Base-by-base conservation (phyloP, 139 green algal species). In the Chlorella sp. region DNA sequence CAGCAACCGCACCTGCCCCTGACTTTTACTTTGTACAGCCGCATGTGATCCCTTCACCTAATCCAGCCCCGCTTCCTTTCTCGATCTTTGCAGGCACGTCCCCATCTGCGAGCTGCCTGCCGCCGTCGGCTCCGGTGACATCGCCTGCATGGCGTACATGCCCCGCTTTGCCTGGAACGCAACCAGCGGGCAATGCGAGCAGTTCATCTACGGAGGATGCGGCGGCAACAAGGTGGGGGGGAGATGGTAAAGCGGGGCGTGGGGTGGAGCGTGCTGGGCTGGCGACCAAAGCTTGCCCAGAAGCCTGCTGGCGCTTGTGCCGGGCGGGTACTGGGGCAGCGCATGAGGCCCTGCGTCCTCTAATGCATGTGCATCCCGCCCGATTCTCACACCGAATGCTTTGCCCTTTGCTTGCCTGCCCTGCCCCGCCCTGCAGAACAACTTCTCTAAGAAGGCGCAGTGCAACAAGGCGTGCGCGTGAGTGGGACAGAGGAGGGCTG, bases 61-160 rank as follows among this genome's bases (percentile, higher is more conserved):
- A 18, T 0, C 73, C 73, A 0, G 21, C 14, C 34, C 75, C 2
- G n/a, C 16, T 16, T 28, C 34, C 75, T 22, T 1, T 30, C 34
- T 48, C 36, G 16, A 34, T 16, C 75, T 19, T 16, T 28, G 34
- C 75, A 81, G 75, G 48, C 48, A 57, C 15, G 75, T 81, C n/a
- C 75, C 75, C 14, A 28, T 28, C 75, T 81, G 75, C n/a, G 75
- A 42, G 75, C 75, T 81, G 75, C 75, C 75, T 1, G n/a, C 75
- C 19, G 75, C 36, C 2, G 34, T 36, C 34, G 75, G 75, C 75
- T 53, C 34, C 12, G 75, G 75, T 12, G 75, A 81, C 34, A 34
- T 81, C 34, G 16, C 15, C 16, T 81, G 75, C 75, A 81, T 81
- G 75, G 75, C 75, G 16, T 81, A 81, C 75, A 81, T 81, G n/a